Base-by-base conservation (phyloP, 306 rosid genomes). In the Trifolium fragiferum region DNA sequence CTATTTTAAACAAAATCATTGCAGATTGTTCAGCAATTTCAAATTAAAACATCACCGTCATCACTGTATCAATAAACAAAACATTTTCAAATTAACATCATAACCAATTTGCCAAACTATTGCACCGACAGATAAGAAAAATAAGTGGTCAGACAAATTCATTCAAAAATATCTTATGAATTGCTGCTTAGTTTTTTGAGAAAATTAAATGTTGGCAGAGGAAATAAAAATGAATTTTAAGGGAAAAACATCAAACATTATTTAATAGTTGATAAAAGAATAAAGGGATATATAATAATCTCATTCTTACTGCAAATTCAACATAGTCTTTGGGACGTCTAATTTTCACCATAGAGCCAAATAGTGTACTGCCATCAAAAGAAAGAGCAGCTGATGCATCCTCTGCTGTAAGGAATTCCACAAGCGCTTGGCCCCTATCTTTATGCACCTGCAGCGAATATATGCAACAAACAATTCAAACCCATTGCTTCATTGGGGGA, bases 261-360 rank as follows among this genome's bases (percentile, higher is more conserved):
- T 12, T 5, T 13, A 58, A 67, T 30, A 50, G 73, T n/a, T 71
- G 54, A 47, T 67, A 14, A 23, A 62, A 62, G 58, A 81, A 40
- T 20, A 66, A 76, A 76, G 19, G 50, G 67, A 73, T 64, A 43
- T 69, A 70, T 58, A 73, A 77, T 78, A 82, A 70, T 82, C 73
- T 79, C 78, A 83, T 80, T 82, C 97, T 94, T 94, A 95, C 97
- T 68, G 93, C 80, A 84, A 78, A 83, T 73, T 92, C 97, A 75
- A 95, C 83, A 71, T 81, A 95, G 81, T 95, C 98, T 74, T 87
- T 95, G 66, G 99, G 97, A 16, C 99, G 97, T 81, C 93, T 86
- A 73, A 95, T 78, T 87, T 84, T 92, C 58, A 95, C 79, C 77
- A 18, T 68, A 43, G 90, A 87, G 68, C 97, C 99, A 81, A 83